A percentile compares a stretch with the other conserved stretches of the same genome.
Conservation (phyloP, 768 basidiomycete genomes). For the Panaeolus cyanescens region DNA sequence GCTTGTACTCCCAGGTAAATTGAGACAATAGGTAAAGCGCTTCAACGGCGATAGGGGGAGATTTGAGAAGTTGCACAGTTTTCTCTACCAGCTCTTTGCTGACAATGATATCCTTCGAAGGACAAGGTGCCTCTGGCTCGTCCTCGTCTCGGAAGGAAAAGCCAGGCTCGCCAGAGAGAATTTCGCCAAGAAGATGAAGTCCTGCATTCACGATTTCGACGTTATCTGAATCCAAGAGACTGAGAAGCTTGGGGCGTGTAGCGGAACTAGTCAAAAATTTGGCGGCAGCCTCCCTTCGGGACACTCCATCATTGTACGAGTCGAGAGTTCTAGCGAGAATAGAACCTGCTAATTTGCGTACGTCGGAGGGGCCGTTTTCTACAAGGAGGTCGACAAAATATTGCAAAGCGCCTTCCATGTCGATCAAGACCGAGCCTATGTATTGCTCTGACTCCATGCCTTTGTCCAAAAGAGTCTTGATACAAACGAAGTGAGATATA, state of each 20-base stretch:
- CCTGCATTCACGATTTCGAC: slow-evolving; percentile 7
- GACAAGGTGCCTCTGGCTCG: slow-evolving; percentile 11
- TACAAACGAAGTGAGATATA: background rate
- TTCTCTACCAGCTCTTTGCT: slow-evolving; percentile 13
- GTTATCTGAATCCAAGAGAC: slow-evolving; percentile 2
- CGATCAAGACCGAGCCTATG: slow-evolving; percentile 13
- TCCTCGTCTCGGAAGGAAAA: slow-evolving; percentile 7
- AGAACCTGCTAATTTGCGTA: slow-evolving; percentile 8
- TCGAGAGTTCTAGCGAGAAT: slow-evolving; percentile 13
- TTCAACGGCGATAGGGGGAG: slow-evolving; percentile 3
- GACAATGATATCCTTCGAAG: slow-evolving; percentile 18
- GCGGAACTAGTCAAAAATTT: slow-evolving; percentile 7
- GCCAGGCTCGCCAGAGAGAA: background rate
- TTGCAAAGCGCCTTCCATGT: slow-evolving; percentile 11
- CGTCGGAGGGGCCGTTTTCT: background rate
- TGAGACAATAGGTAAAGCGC: slow-evolving; percentile 18
- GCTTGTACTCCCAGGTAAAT: slow-evolving; percentile 16
- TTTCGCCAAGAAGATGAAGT: slow-evolving; percentile 13
- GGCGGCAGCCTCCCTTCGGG: slow-evolving; percentile 7
- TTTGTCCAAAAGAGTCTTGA: slow-evolving; percentile 4
- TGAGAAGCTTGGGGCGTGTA: slow-evolving; percentile 10
- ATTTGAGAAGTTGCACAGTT: slow-evolving; percentile 10
- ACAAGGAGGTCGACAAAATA: slow-evolving; percentile 12
- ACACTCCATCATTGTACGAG: slow-evolving; percentile 11
- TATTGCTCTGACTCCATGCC: slow-evolving; percentile 17